These are phyloP conservation scores for Hortaea werneckii DNA, from an alignment of 2,329 filamentous ascomycete species.

Conservation along the genomic window DNA sequence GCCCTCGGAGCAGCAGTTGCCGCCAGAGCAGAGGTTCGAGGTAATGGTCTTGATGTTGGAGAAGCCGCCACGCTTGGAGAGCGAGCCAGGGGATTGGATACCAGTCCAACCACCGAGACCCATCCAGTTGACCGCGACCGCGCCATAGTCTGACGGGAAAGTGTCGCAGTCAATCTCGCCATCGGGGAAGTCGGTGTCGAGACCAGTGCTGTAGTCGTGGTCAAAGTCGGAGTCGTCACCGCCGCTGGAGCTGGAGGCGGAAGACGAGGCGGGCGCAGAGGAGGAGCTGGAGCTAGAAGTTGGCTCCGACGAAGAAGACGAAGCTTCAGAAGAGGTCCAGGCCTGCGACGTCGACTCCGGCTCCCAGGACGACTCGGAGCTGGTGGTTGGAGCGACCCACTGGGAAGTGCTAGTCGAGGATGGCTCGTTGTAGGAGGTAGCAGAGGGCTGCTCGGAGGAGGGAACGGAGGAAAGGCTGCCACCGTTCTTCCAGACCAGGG, in stretches of 20 bases:
- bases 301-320: too few relatives aligned
- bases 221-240: constrained; percentile 7
- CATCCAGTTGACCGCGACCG: constrained; percentile 59
- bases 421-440: background rate
- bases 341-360: background rate
- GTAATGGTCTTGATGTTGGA: constrained; percentile 55
- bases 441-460: background rate
- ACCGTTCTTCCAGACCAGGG: constrained; percentile 51
- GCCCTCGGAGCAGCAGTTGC: constrained; percentile 50
- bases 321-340: background rate
- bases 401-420: constrained; percentile 1
- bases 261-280: background rate
- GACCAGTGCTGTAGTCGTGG: constrained; percentile 26
- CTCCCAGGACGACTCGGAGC: background rate
- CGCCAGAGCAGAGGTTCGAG: constrained; percentile 45
- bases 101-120: constrained; percentile 67
- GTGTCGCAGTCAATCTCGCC: constrained; percentile 58
- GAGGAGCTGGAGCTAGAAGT: too few relatives aligned
- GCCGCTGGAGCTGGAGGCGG: constrained; percentile 18
- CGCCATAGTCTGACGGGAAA: constrained; percentile 76
- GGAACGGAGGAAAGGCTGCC: constrained; percentile 17
- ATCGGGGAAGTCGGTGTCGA: constrained; percentile 63
- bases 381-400: constrained; percentile 2
- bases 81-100: constrained; percentile 46
- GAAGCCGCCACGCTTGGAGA: constrained; percentile 23